Percentiles rank a stretch among this genome's conserved stretches.
phyloP scores from a whole-genome alignment of 306 rosid species.

The Sindora glabra region DNA sequence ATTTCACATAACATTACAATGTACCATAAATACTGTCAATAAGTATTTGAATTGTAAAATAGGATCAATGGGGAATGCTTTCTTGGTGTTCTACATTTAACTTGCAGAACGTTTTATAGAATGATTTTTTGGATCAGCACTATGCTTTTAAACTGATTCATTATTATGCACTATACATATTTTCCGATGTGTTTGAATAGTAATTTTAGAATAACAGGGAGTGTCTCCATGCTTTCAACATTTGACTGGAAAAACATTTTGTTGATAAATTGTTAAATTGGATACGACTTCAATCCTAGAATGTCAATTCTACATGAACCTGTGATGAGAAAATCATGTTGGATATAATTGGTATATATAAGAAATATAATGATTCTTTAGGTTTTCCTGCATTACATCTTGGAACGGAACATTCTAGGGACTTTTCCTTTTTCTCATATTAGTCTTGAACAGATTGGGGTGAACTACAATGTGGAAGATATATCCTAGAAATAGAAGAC shows the following conservation, averaged over 20 bases:
- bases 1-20: neutral
- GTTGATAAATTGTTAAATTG: neutral
- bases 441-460: neutral
- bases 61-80: no score
- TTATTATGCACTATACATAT: no score
- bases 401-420: neutral
- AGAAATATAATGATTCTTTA: neutral
- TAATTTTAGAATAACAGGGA: neutral
- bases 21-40: no score
- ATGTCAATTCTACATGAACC: neutral
- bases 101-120: no score
- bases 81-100: no score
- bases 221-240: neutral
- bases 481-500: neutral
- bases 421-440: neutral
- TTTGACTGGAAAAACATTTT: neutral
- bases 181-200: no score
- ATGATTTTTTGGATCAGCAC: no score
- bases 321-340: neutral
- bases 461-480: neutral
- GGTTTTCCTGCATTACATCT: neutral
- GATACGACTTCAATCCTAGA: neutral
- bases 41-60: no score
- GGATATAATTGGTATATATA: neutral
- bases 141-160: no score